phyloP scores from a whole-genome alignment of 208 protist genomes.

The Blechomonas ayalai region DNA sequence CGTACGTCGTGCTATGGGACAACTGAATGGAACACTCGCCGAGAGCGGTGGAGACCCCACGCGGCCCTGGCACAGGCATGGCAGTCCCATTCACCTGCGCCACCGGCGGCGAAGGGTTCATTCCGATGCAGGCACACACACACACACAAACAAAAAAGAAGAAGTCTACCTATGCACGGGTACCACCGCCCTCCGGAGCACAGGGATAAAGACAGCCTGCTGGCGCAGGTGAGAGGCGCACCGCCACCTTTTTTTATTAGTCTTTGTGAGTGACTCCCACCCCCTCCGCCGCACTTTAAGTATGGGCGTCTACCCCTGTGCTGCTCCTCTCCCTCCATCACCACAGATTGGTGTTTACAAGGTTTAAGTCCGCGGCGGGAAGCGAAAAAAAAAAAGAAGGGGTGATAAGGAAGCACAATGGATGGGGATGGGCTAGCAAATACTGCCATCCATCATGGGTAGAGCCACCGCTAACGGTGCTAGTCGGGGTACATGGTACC shows the following conservation, averaged over 20 bases:
- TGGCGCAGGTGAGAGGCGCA: neutral
- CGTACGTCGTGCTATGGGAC: slow-evolving; percentile 49
- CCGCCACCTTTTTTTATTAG: slow-evolving; percentile 5
- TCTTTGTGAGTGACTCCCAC: neutral
- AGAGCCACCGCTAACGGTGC: too few relatives aligned
- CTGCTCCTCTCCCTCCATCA: slow-evolving; percentile 1
- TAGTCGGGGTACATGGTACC: too few relatives aligned
- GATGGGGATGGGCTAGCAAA: too few relatives aligned
- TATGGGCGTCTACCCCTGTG: neutral
- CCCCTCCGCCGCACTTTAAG: too few relatives aligned
- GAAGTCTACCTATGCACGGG: too few relatives aligned
- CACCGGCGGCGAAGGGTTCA: neutral
- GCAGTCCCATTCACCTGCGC: slow-evolving; percentile 5
- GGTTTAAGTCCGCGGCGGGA: neutral
- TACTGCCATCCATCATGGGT: too few relatives aligned
- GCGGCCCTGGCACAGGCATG: neutral
- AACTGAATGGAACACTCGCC: slow-evolving; percentile 65
- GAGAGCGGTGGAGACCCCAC: slow-evolving; percentile 17
- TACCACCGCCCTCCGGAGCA: too few relatives aligned
- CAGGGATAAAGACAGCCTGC: too few relatives aligned
- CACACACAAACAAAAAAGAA: neutral
- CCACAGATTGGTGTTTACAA: slow-evolving; percentile 1
- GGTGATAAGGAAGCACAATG: too few relatives aligned
- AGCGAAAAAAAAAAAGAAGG: slow-evolving; percentile 2
- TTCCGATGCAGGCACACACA: neutral